Evolutionary conservation across 2,329 filamentous ascomycete genomes (phyloP).

Genomic region (Amauroascus niger): DNA sequence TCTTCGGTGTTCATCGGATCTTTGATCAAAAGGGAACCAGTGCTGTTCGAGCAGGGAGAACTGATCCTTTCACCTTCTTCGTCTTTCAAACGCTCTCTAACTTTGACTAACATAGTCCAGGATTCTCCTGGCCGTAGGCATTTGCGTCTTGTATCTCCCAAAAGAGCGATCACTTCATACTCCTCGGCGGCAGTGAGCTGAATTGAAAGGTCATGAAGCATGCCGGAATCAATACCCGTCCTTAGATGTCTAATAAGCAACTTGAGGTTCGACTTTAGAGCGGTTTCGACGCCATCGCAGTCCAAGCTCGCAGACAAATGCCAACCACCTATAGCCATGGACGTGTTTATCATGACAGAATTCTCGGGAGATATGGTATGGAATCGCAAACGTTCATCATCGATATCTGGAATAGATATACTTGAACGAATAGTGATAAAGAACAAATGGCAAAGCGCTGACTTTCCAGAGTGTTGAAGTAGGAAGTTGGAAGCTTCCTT

Average conservation of each 20-base stretch:
- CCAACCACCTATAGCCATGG: conserved; percentile 21
- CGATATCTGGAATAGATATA: conserved; percentile 17
- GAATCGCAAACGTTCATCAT: conserved; percentile 24
- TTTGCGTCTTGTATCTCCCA: conserved; percentile 17
- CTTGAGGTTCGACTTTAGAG: conserved; percentile 21
- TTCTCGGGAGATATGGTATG: conserved; percentile 28
- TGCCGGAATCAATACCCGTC: conserved; percentile 24
- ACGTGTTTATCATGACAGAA: conserved; percentile 18
- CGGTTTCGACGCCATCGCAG: conserved; percentile 11
- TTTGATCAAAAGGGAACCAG: background rate
- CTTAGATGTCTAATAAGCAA: conserved; percentile 24
- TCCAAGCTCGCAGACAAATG: conserved; percentile 23
- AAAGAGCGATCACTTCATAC: conserved; percentile 21
- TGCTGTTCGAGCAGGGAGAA: background rate
- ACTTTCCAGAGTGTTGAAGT: conserved; percentile 17
- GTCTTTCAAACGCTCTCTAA: conserved; percentile 12
- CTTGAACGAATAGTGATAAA: conserved; percentile 23
- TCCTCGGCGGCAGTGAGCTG: conserved; percentile 19
- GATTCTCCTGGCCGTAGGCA: conserved; percentile 27
- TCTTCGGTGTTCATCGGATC: conserved; percentile 11
- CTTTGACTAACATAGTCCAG: conserved; percentile 24
- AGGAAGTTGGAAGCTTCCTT: conserved; percentile 22
- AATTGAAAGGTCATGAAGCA: conserved; percentile 22
- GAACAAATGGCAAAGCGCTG: conserved; percentile 28
- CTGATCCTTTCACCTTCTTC: background rate